phyloP scores from a whole-genome alignment of 2,329 filamentous ascomycete species.

The Dactylonectria estremocensis region DNA sequence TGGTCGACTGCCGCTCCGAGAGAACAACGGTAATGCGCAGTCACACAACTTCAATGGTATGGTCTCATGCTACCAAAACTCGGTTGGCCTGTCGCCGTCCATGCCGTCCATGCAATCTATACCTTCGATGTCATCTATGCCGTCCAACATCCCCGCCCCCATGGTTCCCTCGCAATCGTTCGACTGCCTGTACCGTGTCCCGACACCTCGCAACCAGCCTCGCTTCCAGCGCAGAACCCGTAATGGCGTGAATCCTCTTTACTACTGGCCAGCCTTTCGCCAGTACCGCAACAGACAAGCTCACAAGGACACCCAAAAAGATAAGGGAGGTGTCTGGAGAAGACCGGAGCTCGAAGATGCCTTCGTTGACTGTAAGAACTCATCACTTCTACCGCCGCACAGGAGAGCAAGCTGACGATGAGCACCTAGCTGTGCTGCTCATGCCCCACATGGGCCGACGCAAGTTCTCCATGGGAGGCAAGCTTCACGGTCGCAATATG shows the following conservation, averaged over 20 bases:
- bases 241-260: conserved; percentile 70
- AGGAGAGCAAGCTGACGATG: conserved; percentile 38
- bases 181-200: conserved; percentile 58
- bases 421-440: conserved; percentile 70
- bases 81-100: conserved; percentile 60
- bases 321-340: conserved; percentile 70
- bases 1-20: conserved; percentile 64
- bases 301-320: conserved; percentile 73
- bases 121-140: conserved; percentile 54
- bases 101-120: conserved; percentile 55
- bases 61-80: conserved; percentile 62
- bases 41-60: conserved; percentile 58
- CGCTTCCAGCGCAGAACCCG: conserved; percentile 55
- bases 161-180: conserved; percentile 66
- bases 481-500: conserved; percentile 78
- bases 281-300: conserved; percentile 77
- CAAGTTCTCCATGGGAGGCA: conserved; percentile 76
- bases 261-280: conserved; percentile 73
- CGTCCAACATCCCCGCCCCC: conserved; percentile 66
- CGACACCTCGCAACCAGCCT: conserved; percentile 55
- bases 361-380: conserved; percentile 74
- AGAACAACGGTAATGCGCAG: conserved; percentile 69
- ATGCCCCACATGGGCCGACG: conserved; percentile 77
- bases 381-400: background rate
- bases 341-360: conserved; percentile 73